phyloP scores from a whole-genome alignment of 2,329 filamentous ascomycete species.

The Trichophyton simii region DNA sequence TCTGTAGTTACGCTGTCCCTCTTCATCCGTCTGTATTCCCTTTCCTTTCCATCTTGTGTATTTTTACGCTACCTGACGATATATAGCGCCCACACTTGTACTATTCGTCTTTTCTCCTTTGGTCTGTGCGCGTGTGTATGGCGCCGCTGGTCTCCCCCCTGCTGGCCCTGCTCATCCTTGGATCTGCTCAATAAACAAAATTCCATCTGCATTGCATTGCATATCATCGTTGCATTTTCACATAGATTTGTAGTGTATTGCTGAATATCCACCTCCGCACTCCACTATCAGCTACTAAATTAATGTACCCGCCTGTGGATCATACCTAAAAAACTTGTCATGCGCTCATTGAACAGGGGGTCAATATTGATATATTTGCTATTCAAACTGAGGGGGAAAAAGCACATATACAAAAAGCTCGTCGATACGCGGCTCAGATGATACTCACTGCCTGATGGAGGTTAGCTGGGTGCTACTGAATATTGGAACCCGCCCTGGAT shows the following conservation, averaged over 20 bases:
- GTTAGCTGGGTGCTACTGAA: background rate
- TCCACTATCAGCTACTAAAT: background rate
- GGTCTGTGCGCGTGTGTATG: background rate
- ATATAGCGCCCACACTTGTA: constrained; percentile 6
- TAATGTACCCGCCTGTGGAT: background rate
- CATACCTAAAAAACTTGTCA: background rate
- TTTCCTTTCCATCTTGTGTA: constrained; percentile 6
- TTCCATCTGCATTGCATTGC: background rate
- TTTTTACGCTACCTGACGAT: constrained; percentile 11
- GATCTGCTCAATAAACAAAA: constrained; percentile 3
- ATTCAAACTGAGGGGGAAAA: background rate
- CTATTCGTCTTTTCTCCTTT: background rate
- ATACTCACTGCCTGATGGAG: background rate
- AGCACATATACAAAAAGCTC: background rate
- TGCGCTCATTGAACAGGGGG: background rate
- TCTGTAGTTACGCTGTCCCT: background rate
- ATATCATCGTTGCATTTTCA: background rate
- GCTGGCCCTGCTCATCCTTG: background rate
- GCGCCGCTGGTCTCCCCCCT: background rate
- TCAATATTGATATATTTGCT: background rate
- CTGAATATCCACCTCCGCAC: background rate
- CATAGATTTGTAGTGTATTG: background rate
- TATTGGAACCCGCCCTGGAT: background rate
- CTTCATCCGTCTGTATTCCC: background rate
- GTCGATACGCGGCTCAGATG: background rate